Conservation (phyloP, 2,329 filamentous ascomycete species). For the Colletotrichum chlorophyti region DNA sequence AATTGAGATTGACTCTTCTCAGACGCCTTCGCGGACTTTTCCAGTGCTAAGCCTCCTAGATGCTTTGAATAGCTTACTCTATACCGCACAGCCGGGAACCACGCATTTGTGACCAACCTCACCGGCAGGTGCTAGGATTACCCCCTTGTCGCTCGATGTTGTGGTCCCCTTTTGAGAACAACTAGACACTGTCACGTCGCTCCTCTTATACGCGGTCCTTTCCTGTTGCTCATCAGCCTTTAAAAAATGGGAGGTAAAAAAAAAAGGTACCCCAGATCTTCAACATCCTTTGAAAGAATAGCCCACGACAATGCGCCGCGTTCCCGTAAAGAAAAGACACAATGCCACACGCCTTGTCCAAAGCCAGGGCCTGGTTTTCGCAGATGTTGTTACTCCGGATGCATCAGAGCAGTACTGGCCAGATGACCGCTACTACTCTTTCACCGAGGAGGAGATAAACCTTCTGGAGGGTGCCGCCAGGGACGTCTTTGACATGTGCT, state of each 20-base stretch:
- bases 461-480: neutral
- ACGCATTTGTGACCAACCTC: no score
- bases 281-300: no score
- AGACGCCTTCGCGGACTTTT: no score
- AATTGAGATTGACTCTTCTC: no score
- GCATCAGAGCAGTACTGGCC: slow-evolving; percentile 2
- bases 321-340: neutral
- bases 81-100: no score
- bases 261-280: neutral
- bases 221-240: no score
- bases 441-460: neutral
- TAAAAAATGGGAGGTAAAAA: no score
- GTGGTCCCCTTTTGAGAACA: neutral
- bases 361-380: neutral
- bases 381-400: neutral
- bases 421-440: slow-evolving; percentile 13
- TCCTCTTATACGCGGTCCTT: neutral
- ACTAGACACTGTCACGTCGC: no score
- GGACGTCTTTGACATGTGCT: slow-evolving; percentile 14
- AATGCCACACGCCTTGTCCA: neutral
- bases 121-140: no score
- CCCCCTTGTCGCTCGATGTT: neutral
- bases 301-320: neutral
- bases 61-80: no score
- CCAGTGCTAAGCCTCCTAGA: no score